Evolutionary conservation across 176 grass and related monocot genomes (phyloP).

Genomic region (Musa acuminata): DNA sequence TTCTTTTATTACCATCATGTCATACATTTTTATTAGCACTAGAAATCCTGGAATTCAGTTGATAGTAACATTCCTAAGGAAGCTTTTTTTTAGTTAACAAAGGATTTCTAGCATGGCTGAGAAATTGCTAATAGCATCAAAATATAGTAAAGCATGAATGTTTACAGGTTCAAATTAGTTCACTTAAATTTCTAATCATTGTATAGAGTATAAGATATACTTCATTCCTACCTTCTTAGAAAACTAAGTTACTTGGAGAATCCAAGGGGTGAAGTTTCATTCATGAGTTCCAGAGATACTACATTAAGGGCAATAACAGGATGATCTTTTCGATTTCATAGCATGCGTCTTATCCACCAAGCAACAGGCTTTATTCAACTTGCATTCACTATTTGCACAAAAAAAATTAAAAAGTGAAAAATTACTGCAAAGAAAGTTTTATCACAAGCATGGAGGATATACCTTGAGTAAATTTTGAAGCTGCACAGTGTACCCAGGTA

Average conservation of each 20-base stretch:
- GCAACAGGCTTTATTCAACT: too few relatives aligned
- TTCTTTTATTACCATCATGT: background rate
- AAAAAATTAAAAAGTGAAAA: background rate
- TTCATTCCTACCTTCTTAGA: too few relatives aligned
- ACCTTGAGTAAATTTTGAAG: constrained; percentile 92
- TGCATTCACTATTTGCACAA: background rate
- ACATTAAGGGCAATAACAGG: too few relatives aligned
- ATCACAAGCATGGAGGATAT: background rate
- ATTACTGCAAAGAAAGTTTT: background rate
- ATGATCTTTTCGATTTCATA: too few relatives aligned
- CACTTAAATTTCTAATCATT: too few relatives aligned
- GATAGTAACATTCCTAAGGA: background rate
- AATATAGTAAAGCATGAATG: background rate
- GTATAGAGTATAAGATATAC: too few relatives aligned
- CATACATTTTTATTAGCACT: background rate
- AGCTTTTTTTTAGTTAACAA: too few relatives aligned
- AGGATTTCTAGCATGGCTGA: background rate
- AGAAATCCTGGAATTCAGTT: background rate
- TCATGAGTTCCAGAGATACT: too few relatives aligned
- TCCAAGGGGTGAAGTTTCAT: too few relatives aligned
- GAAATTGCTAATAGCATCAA: background rate
- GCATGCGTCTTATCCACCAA: too few relatives aligned
- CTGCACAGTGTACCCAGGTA: constrained; percentile 74
- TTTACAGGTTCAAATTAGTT: background rate
- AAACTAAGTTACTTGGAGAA: too few relatives aligned